Evolutionary conservation across 208 protist species (phyloP), one percentile per base, ranked within the genome.

Genomic region (Leptomonas seymouri): DNA sequence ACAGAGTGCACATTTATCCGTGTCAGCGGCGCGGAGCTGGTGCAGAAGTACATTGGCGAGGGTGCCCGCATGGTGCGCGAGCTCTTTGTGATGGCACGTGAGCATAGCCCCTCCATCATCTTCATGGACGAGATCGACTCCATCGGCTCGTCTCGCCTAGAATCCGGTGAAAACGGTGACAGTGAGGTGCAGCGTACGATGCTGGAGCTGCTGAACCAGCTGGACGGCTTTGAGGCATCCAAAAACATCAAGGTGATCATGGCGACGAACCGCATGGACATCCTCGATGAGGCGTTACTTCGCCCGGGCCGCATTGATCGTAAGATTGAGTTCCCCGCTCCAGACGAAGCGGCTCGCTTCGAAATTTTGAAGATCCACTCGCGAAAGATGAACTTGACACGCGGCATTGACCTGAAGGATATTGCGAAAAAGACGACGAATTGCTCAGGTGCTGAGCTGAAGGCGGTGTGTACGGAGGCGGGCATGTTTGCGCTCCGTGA

Each of bases 51-150:
- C 91, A 99, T 99, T 81, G 99, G 99, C 63, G 99, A 99, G 82
- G 99, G 99, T 50, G 95, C 98, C 23, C 85, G 99, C 48, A 99
- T 99, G 97, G 99, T 99, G 51, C 95, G 99, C 62, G 99, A 99
- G 84, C 90, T 99, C 11, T 99, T 99, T 85, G 98, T 99, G 42
- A 99, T 99, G 98, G 99, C 99, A 5, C 82, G 98, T 45, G 95
- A 99, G 82, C 98, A 99, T 79, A 98, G 98, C 46, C 99, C 99
- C 9, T 99, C 98, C 4, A 99, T 99, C 76, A 99, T 99, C 73
- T 99, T 99, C 83, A 99, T 99, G 98, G 99, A 99, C 81, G 99
- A 99, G 78, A 99, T 99, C 76, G 99, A 99, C 85, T 98, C 95
- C 7, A 99, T 99, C 77, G 99, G 99, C 66, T 95, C 92, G 12